Percentiles rank a stretch among this genome's conserved stretches.
These are phyloP conservation scores for Starmera caribaea DNA, from an alignment of 805 yeast genomes.

Conservation along the genomic window DNA sequence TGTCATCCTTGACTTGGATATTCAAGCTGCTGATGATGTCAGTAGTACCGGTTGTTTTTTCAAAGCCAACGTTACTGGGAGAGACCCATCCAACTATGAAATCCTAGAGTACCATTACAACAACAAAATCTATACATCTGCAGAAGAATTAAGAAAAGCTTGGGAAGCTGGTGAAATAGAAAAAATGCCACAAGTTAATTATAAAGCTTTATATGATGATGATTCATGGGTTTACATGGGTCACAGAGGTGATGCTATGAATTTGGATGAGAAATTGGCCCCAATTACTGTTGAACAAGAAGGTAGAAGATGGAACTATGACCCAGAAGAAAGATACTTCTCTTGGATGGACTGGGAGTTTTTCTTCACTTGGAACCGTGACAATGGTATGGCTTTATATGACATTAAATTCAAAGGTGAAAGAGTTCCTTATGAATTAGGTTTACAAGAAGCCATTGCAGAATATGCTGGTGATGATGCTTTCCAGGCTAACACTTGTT, in stretches of 20 bases:
- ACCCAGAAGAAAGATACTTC: slow-evolving; percentile 18
- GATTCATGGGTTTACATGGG: slow-evolving; percentile 10
- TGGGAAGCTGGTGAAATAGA: slow-evolving; percentile 12
- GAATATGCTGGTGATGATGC: slow-evolving; percentile 23
- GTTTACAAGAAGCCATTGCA: slow-evolving; percentile 21
- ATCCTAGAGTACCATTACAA: slow-evolving; percentile 16
- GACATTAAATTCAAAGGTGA: slow-evolving; percentile 21
- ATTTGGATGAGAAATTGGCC: slow-evolving; percentile 15
- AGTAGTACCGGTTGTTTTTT: slow-evolving; percentile 15
- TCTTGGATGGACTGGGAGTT: slow-evolving; percentile 23
- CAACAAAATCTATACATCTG: slow-evolving; percentile 12
- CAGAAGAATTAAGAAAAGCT: slow-evolving; percentile 16
- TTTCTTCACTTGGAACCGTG: slow-evolving; percentile 18
- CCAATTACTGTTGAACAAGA: slow-evolving; percentile 17
- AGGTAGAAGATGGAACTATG: slow-evolving; percentile 20
- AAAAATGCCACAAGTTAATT: slow-evolving; percentile 9
- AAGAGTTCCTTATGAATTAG: slow-evolving; percentile 18
- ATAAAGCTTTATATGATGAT: slow-evolving; percentile 2
- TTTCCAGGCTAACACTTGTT: slow-evolving; percentile 19
- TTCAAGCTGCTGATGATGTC: slow-evolving; percentile 15
- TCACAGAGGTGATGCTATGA: slow-evolving; percentile 6
- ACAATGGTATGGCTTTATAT: slow-evolving; percentile 15
- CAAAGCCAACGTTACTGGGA: slow-evolving; percentile 14
- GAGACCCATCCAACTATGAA: slow-evolving; percentile 9
- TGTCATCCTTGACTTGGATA: neutral